Evolutionary conservation across 129 eudicot genomes (phyloP).

Genomic region (Arctium minus): DNA sequence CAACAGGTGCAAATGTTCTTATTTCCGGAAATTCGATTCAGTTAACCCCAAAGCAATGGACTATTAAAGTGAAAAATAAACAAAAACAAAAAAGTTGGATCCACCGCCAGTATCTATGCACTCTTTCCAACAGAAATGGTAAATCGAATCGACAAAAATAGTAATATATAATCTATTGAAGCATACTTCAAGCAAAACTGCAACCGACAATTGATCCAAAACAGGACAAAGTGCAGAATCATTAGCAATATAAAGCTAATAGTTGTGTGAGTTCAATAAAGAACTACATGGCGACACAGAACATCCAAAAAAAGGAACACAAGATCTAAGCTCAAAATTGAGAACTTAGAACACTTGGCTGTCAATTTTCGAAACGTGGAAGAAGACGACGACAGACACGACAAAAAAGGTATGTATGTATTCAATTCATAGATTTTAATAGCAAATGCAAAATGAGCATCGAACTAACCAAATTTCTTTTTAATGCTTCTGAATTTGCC

Average conservation of each 20-base stretch:
- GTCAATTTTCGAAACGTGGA: conserved; percentile 22
- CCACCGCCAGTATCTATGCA: not conserved
- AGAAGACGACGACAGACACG: conserved; percentile 24
- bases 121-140: not conserved
- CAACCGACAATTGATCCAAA: not conserved
- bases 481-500: not conserved
- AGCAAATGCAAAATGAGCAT: conserved; percentile 1
- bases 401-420: conserved; percentile 7
- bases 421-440: not conserved
- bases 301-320: conserved; percentile 6
- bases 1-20: not conserved
- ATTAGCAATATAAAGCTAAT: not conserved
- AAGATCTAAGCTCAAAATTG: conserved; percentile 27
- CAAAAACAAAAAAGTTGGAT: not conserved
- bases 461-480: conserved; percentile 15
- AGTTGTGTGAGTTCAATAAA: not conserved
- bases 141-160: not conserved
- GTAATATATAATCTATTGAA: not conserved
- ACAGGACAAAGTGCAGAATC: not conserved
- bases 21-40: conserved; percentile 1
- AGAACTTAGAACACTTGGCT: conserved; percentile 1
- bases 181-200: not conserved
- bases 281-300: conserved; percentile 13
- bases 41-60: not conserved
- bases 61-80: not conserved